A percentile compares a stretch with the other conserved stretches of the same genome.
phyloP scores from a whole-genome alignment of 164 flowering plant genomes.

The Vitis rupestris region DNA sequence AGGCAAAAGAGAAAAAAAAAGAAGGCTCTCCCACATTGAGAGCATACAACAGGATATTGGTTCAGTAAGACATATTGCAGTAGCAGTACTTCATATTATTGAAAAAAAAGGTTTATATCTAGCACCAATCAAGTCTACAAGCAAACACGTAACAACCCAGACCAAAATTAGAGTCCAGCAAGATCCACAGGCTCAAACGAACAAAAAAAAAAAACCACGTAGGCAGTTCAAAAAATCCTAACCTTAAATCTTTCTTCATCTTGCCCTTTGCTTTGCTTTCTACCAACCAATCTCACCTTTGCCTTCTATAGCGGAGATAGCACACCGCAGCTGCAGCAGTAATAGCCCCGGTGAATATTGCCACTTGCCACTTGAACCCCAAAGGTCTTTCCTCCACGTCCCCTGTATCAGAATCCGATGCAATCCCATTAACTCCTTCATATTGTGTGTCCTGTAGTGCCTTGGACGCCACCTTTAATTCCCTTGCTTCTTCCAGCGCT shows the following conservation, averaged over 20 bases:
- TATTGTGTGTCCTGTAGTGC: too few relatives aligned
- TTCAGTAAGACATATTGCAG: too few relatives aligned
- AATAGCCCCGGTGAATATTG: slow-evolving; percentile 40
- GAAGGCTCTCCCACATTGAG: too few relatives aligned
- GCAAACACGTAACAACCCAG: too few relatives aligned
- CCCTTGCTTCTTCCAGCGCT: slow-evolving; percentile 22
- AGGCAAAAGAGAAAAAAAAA: too few relatives aligned
- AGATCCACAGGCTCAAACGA: slow-evolving; percentile 13
- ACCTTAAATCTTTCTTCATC: slow-evolving; percentile 7
- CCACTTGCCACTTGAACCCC: slow-evolving; percentile 28
- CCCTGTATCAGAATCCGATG: neutral
- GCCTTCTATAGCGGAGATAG: slow-evolving; percentile 25
- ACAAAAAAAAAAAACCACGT: slow-evolving; percentile 19
- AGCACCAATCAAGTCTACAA: too few relatives aligned
- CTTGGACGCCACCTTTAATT: slow-evolving; percentile 16
- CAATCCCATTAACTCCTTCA: slow-evolving; percentile 24
- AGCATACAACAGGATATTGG: too few relatives aligned
- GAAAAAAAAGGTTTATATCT: too few relatives aligned
- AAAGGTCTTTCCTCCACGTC: slow-evolving; percentile 6
- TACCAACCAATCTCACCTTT: slow-evolving; percentile 13
- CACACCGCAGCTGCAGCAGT: slow-evolving; percentile 28
- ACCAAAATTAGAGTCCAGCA: slow-evolving; percentile 5
- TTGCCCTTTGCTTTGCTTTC: neutral
- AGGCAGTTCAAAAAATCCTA: slow-evolving; percentile 4
- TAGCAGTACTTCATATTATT: too few relatives aligned